Evolutionary conservation across 345 rosid genomes (phyloP).

Genomic region (Syzygium aromaticum): DNA sequence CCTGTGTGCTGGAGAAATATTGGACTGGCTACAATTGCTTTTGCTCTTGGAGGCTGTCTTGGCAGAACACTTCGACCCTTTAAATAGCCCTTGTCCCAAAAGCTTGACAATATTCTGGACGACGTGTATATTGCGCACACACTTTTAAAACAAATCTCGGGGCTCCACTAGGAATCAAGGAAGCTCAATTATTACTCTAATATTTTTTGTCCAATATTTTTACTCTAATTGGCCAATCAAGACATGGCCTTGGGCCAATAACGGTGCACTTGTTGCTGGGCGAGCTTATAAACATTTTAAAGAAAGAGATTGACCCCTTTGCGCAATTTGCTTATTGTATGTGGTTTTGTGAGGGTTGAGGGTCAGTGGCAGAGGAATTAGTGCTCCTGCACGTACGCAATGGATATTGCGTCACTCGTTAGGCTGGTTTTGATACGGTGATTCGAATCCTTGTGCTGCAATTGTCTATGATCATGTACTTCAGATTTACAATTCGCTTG

Average conservation of each 20-base stretch:
- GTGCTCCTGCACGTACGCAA: not conserved
- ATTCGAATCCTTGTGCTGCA: not conserved
- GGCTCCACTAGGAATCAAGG: not conserved
- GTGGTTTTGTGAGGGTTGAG: not conserved
- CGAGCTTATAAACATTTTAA: not conserved
- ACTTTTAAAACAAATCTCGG: not conserved
- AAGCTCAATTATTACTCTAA: not conserved
- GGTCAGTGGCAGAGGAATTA: not conserved
- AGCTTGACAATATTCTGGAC: too few species aligned
- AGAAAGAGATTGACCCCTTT: not conserved
- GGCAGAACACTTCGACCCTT: not conserved
- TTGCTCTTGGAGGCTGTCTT: not conserved
- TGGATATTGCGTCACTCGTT: not conserved
- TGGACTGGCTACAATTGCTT: not conserved
- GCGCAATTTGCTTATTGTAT: not conserved
- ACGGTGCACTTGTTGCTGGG: rapidly evolving
- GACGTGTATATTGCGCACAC: not conserved
- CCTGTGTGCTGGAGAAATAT: not conserved
- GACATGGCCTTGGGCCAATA: not conserved
- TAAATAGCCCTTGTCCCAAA: not conserved
- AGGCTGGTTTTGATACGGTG: not conserved
- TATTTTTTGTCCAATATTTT: too few species aligned
- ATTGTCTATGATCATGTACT: not conserved
- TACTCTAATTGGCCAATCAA: too few species aligned
- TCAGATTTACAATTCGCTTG: not conserved